phyloP scores from a whole-genome alignment of 306 rosid genomes.

The Trifolium subterraneum region DNA sequence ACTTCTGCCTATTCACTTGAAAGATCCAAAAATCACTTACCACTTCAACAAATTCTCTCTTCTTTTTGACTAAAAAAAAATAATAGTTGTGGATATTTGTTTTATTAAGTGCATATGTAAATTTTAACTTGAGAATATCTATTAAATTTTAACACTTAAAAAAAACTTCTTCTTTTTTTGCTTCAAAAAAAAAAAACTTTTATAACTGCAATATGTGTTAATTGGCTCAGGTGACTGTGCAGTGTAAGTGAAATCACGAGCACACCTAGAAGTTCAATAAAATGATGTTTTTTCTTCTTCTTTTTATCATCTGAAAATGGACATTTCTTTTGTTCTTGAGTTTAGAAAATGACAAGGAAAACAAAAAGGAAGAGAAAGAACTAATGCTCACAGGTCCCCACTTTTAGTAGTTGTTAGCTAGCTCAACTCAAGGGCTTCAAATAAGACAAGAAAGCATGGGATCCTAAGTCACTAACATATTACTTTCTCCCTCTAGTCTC shows the following conservation, averaged over 20 bases:
- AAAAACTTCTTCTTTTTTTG: too few relatives aligned
- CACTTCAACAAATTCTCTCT: too few relatives aligned
- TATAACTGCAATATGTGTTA: too few relatives aligned
- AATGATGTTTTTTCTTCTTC: neutral
- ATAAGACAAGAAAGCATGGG: neutral
- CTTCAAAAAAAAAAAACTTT: too few relatives aligned
- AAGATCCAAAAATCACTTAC: too few relatives aligned
- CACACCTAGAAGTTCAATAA: neutral
- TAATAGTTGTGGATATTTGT: too few relatives aligned
- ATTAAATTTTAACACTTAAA: too few relatives aligned
- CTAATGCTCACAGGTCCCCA: slow-evolving; percentile 30
- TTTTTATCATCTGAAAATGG: neutral
- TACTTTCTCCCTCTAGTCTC: too few relatives aligned
- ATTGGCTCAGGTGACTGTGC: slow-evolving; percentile 1
- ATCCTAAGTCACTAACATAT: slow-evolving; percentile 38
- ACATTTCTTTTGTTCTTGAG: slow-evolving; percentile 10
- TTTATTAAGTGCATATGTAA: too few relatives aligned
- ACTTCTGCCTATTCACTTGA: too few relatives aligned
- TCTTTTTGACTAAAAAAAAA: too few relatives aligned
- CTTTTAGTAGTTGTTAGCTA: slow-evolving; percentile 11
- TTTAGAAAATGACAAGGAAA: slow-evolving; percentile 23
- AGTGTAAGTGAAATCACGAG: slow-evolving; percentile 23
- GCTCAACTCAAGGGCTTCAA: neutral
- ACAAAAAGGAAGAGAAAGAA: slow-evolving; percentile 4
- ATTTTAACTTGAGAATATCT: too few relatives aligned